Conservation (phyloP, 305 asterid genomes). For the Fraxinus dipetala region DNA sequence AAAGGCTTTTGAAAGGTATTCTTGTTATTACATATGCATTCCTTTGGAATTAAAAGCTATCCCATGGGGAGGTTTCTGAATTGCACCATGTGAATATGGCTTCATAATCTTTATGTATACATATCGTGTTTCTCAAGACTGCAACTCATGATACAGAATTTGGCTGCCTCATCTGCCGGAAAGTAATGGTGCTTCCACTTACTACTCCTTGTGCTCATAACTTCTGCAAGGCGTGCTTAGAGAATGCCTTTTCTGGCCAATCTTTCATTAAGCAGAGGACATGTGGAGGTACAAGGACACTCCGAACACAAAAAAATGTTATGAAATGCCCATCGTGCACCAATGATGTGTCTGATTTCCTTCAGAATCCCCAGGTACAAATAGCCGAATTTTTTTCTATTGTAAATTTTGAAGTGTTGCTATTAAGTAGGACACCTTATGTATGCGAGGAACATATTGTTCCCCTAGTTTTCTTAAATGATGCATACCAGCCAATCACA, state of each 20-base stretch:
- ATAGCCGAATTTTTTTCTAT: neutral
- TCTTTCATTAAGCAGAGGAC: slow-evolving; percentile 60
- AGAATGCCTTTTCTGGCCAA: slow-evolving; percentile 81
- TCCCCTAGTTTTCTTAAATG: neutral
- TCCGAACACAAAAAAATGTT: slow-evolving; percentile 74
- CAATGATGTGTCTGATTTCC: slow-evolving; percentile 72
- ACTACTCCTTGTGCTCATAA: slow-evolving; percentile 94
- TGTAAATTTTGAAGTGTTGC: neutral
- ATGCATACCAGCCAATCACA: neutral
- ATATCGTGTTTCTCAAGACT: neutral
- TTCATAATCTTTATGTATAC: neutral
- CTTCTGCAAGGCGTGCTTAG: slow-evolving; percentile 85
- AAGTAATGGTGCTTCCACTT: slow-evolving; percentile 74
- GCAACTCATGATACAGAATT: slow-evolving; percentile 52
- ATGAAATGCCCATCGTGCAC: slow-evolving; percentile 84
- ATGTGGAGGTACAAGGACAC: slow-evolving; percentile 64
- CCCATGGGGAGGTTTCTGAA: neutral
- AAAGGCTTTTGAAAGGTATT: slow-evolving; percentile 74
- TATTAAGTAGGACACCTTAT: neutral
- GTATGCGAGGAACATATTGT: neutral
- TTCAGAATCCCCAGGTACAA: slow-evolving; percentile 77
- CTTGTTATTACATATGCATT: neutral
- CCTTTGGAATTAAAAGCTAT: slow-evolving; percentile 9
- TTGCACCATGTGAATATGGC: neutral
- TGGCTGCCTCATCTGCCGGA: slow-evolving; percentile 67